Conservation (phyloP, 2,329 filamentous ascomycete genomes). For the Mollisiaceae sp. region DNA sequence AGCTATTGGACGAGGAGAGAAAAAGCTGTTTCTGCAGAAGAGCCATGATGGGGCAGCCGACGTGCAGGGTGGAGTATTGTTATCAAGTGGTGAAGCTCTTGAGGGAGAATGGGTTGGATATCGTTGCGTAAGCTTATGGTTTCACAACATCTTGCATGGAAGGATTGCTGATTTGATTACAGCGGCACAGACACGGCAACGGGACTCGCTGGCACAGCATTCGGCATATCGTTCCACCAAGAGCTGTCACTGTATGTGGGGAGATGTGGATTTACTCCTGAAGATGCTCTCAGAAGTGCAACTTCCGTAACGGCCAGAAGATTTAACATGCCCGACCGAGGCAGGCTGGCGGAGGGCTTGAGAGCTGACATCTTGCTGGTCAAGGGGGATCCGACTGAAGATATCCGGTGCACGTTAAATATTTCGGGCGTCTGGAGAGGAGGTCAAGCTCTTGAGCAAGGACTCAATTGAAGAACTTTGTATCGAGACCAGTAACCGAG, state of each 20-base stretch:
- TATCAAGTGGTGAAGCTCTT: slow-evolving; percentile 14
- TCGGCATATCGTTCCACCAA: slow-evolving; percentile 33
- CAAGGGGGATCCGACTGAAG: slow-evolving; percentile 38
- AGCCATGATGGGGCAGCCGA: slow-evolving; percentile 12
- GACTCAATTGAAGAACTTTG: neutral
- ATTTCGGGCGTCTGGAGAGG: slow-evolving; percentile 39
- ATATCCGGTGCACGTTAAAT: slow-evolving; percentile 38
- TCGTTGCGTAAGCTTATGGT: slow-evolving; percentile 17
- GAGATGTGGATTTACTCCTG: slow-evolving; percentile 35
- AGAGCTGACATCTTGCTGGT: slow-evolving; percentile 41
- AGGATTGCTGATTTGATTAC: neutral
- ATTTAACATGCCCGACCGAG: slow-evolving; percentile 37
- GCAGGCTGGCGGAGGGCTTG: slow-evolving; percentile 35
- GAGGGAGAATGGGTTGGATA: slow-evolving; percentile 13
- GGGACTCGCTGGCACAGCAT: slow-evolving; percentile 14
- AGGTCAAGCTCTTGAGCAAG: slow-evolving; percentile 18
- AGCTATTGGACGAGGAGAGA: slow-evolving; percentile 12
- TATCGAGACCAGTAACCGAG: neutral
- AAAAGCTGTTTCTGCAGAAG: slow-evolving; percentile 13
- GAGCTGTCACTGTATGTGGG: slow-evolving; percentile 38
- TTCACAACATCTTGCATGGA: neutral
- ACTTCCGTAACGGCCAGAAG: slow-evolving; percentile 31
- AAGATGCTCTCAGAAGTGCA: slow-evolving; percentile 38
- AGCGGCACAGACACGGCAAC: slow-evolving; percentile 18
- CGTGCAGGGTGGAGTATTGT: slow-evolving; percentile 11